Conservation (phyloP, 2,329 filamentous ascomycete species). For the Calonectria pteridis region DNA sequence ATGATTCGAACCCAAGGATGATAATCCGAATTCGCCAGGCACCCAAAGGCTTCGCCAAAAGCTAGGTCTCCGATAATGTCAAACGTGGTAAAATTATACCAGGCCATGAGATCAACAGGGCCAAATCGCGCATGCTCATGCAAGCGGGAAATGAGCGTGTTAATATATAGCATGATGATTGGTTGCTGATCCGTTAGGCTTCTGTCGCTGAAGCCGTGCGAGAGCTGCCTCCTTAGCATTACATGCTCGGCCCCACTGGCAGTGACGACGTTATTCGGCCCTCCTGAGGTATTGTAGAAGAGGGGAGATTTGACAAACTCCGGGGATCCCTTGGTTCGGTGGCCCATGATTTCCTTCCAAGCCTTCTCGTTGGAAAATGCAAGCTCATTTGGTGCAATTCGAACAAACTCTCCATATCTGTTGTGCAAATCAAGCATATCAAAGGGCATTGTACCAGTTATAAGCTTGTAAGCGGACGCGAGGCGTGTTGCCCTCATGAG, state of each 20-base stretch:
- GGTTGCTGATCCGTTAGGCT: not conserved
- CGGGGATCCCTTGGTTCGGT: not conserved
- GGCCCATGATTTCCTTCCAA: conserved; percentile 5
- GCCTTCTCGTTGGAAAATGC: conserved; percentile 3
- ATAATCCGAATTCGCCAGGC: not conserved
- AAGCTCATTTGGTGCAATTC: conserved; percentile 10
- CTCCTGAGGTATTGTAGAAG: not conserved
- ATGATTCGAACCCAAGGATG: not conserved
- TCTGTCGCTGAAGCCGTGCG: not conserved
- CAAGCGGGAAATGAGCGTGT: not conserved
- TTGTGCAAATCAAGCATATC: not conserved
- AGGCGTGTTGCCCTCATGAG: not conserved
- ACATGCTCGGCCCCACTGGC: not conserved
- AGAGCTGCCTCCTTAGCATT: not conserved
- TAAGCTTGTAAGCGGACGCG: not conserved
- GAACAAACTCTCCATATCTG: conserved; percentile 10
- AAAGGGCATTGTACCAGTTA: not conserved
- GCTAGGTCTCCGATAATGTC: conserved; percentile 18
- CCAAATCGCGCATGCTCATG: not conserved
- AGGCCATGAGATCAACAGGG: not conserved
- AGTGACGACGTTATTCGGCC: not conserved
- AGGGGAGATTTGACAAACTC: not conserved
- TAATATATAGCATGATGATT: not conserved
- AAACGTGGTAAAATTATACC: conserved; percentile 9
- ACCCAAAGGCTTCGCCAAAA: conserved; percentile 5